Conservation (phyloP, 805 yeast species). For the Cyberlindnera amylophila region DNA sequence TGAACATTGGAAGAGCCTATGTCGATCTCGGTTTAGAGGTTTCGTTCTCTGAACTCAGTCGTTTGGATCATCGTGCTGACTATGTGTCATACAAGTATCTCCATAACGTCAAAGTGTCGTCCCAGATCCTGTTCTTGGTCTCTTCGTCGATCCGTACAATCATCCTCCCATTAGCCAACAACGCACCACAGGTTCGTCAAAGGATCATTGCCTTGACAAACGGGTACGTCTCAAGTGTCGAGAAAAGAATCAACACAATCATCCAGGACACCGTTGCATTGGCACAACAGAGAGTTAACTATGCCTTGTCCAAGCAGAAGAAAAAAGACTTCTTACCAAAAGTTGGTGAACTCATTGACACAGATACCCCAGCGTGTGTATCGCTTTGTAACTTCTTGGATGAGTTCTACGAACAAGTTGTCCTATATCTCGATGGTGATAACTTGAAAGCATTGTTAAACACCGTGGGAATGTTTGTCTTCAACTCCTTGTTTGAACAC, state of each 20-base stretch:
- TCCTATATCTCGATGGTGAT: conserved; percentile 36
- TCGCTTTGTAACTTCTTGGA: conserved; percentile 52
- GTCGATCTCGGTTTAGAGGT: conserved; percentile 74
- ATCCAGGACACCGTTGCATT: conserved; percentile 55
- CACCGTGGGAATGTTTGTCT: conserved; percentile 55
- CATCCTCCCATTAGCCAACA: conserved; percentile 68
- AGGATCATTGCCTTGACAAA: conserved; percentile 62
- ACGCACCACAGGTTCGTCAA: conserved; percentile 52
- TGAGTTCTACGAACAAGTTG: conserved; percentile 38
- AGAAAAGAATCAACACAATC: conserved; percentile 61
- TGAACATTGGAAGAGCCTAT: conserved; percentile 70
- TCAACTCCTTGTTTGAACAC: conserved; percentile 62
- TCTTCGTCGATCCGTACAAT: conserved; percentile 73
- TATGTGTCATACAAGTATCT: conserved; percentile 45
- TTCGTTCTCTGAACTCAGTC: conserved; percentile 46
- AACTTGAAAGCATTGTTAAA: conserved; percentile 50
- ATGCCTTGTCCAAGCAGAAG: conserved; percentile 61
- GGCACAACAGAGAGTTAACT: conserved; percentile 46
- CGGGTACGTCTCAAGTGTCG: conserved; percentile 54
- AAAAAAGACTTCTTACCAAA: conserved; percentile 64
- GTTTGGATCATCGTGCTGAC: conserved; percentile 31
- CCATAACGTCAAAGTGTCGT: conserved; percentile 45
- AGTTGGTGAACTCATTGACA: conserved; percentile 36
- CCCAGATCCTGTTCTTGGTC: conserved; percentile 59
- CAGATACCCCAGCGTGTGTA: conserved; percentile 71